Conservation (phyloP, 129 eudicot genomes). For the carrot (Daucus carota) region DNA sequence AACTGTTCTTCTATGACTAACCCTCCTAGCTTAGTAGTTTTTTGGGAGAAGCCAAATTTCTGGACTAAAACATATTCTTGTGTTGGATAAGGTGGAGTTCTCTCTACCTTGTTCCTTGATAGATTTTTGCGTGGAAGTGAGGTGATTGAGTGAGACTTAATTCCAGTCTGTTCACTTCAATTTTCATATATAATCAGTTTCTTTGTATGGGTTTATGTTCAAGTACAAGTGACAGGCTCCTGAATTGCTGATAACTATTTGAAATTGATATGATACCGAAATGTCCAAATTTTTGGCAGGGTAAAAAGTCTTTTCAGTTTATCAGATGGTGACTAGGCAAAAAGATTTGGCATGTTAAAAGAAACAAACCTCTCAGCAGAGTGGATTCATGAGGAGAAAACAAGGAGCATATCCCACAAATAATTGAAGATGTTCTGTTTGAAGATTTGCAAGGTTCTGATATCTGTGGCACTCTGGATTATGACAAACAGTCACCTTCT, state of each 20-base stretch:
- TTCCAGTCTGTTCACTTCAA: not conserved
- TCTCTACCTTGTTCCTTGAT: not conserved
- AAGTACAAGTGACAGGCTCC: not conserved
- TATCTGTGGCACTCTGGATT: not conserved
- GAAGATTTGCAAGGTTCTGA: not conserved
- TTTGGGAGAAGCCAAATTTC: not conserved
- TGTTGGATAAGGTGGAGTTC: not conserved
- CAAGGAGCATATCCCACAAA: constrained; percentile 1
- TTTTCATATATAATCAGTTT: not conserved
- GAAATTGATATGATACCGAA: no score
- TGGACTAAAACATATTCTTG: not conserved
- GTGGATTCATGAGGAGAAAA: not conserved
- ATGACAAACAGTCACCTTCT: not conserved
- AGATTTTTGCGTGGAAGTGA: not conserved
- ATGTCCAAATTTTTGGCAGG: no score
- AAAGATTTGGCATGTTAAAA: not conserved
- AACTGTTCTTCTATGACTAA: not conserved
- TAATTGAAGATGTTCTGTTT: not conserved
- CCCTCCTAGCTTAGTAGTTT: not conserved
- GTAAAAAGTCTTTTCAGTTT: no score
- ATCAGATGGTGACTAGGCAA: no score
- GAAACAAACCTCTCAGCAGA: not conserved
- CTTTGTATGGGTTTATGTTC: not conserved
- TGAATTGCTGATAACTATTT: not conserved
- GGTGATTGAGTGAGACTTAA: not conserved